phyloP scores from a whole-genome alignment of 768 basidiomycete species.

The Grammothele lineata region DNA sequence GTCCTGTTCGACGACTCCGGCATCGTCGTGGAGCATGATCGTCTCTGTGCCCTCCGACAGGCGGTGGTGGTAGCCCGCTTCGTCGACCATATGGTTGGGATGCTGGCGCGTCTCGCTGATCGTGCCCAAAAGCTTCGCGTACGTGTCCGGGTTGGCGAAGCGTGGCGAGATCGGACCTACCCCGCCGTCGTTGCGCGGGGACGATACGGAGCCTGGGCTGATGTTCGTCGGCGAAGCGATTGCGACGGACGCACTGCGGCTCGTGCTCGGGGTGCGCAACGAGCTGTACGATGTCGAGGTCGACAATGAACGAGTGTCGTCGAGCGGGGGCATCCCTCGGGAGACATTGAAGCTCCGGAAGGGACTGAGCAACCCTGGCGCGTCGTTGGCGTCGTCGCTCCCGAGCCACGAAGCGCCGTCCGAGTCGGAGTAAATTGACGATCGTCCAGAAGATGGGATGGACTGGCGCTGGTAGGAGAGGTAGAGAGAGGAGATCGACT shows the following conservation, averaged over 20 bases:
- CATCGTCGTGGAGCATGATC: no score
- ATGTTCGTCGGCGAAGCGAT: slow-evolving; percentile 27
- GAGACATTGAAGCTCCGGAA: slow-evolving; percentile 19
- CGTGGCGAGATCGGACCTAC: no score
- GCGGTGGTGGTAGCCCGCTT: background rate
- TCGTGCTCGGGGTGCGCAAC: slow-evolving; percentile 22
- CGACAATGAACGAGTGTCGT: slow-evolving; percentile 45
- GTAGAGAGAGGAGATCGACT: slow-evolving; percentile 8
- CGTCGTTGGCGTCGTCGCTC: no score
- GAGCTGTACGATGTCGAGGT: slow-evolving; percentile 29
- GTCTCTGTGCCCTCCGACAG: background rate
- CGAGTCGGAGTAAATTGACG: slow-evolving; percentile 22
- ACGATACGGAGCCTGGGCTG: no score
- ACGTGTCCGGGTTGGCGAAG: no score
- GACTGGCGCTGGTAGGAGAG: slow-evolving; percentile 8
- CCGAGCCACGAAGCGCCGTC: slow-evolving; percentile 31
- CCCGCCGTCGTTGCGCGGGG: no score
- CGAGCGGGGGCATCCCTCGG: slow-evolving; percentile 29
- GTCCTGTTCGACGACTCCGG: no score
- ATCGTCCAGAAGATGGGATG: background rate
- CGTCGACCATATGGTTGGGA: background rate
- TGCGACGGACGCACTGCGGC: slow-evolving; percentile 27
- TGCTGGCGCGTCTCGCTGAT: slow-evolving; percentile 34
- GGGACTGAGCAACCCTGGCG: no score
- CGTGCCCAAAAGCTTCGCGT: slow-evolving; percentile 26